Base-by-base conservation (phyloP, 495 filamentous ascomycete genomes). In the Stereocaulon alpinum region DNA sequence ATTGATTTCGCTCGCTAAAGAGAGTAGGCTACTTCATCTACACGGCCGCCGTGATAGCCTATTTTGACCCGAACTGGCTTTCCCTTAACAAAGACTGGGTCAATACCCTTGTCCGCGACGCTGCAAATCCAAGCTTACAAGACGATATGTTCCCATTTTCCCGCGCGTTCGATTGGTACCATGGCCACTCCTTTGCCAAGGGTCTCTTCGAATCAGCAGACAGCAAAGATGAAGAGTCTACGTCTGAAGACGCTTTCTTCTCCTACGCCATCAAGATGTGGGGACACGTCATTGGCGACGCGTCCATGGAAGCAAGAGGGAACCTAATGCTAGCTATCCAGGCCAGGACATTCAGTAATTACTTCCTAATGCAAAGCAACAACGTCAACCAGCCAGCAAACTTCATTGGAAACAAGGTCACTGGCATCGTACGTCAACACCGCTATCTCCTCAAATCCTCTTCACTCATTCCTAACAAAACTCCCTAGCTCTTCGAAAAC, bases 151-250 rank as follows among this genome's bases (percentile, higher is more conserved):
- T 96, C 74, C 90, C 94, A 0, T 84, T 90, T 65, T 91, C 79
- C n/a, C 82, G 93, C 20, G 77, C 72, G 47, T 96, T 97, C 64
- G 93, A 98, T 71, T 96, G 90, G 87, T 96, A 81, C 72, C 83
- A 94, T 67, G 93, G 93, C 6, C 93, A 98, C 77, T 91, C 87
- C 11, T 98, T 92, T 88, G 94, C 93, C 2, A 88, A 95, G 64
- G 93, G 93, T 7, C 78, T 98, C n/a, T 95, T 88, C 69, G 88
- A 91, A 63, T 85, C 85, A n/a, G 80, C 74, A 41, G 94, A 98
- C 67, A 88, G 91, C 63, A 96, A 96, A 67, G 88, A 98, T 67
- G 77, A 96, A 68, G 93, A 98, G 69, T 91, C 86, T 18, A 86
- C 86, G 42, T 93, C 88, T 7, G 93, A 98, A 74, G 93, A 98